Conservation (phyloP, 2,329 filamentous ascomycete species). For the Arthrobotrys sinensis region DNA sequence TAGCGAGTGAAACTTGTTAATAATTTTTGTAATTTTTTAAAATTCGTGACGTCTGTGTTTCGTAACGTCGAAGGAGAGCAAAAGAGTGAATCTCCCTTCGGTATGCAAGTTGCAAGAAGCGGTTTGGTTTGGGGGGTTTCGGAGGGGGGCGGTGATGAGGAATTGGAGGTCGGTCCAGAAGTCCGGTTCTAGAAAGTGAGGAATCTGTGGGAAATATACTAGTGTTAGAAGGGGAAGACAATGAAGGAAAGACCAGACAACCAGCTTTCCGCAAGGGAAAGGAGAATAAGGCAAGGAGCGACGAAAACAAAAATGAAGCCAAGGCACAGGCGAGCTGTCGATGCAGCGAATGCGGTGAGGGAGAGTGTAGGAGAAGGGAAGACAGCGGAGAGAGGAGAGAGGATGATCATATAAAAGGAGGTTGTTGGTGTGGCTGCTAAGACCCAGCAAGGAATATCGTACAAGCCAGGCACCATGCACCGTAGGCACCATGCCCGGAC, state of each 20-base stretch:
- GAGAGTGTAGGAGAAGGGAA: constrained; percentile 26
- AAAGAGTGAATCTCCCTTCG: constrained; percentile 61
- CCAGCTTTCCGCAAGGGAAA: constrained; percentile 62
- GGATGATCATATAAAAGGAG: constrained; percentile 59
- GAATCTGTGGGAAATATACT: constrained; percentile 55
- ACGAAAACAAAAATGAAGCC: constrained; percentile 56
- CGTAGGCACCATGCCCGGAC: neutral
- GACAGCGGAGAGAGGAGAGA: constrained; percentile 42
- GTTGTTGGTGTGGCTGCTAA: constrained; percentile 46
- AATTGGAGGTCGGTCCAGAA: constrained; percentile 57
- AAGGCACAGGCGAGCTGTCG: constrained; percentile 47
- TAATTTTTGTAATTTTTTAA: constrained; percentile 13
- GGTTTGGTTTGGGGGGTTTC: constrained; percentile 12
- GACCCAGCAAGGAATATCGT: neutral
- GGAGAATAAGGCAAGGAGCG: constrained; percentile 57
- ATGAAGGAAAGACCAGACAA: constrained; percentile 37
- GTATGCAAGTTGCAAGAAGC: constrained; percentile 26
- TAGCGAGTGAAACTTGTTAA: constrained; percentile 19
- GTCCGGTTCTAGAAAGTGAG: constrained; percentile 60
- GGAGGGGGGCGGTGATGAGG: constrained; percentile 22
- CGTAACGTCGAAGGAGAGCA: constrained; percentile 59
- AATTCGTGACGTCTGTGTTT: constrained; percentile 48
- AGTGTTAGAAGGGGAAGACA: constrained; percentile 54
- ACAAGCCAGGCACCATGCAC: constrained; percentile 5
- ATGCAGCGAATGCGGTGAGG: constrained; percentile 53